These are phyloP conservation scores for Colletotrichum lindemuthianum DNA, from an alignment of 2,329 filamentous ascomycete species.

Conservation along the genomic window DNA sequence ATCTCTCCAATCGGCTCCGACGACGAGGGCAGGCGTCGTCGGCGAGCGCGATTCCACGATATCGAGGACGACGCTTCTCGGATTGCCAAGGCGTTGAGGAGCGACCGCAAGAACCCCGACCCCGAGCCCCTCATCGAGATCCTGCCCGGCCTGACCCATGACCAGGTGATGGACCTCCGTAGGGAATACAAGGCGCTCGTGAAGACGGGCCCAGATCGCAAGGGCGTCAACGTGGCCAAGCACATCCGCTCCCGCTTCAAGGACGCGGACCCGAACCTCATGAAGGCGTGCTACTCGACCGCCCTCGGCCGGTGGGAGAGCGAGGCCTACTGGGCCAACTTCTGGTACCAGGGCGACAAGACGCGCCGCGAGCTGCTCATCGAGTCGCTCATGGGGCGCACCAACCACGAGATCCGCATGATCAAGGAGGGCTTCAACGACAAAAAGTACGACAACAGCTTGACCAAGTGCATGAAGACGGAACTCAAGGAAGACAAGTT, in stretches of 20 bases:
- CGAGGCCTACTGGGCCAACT: slow-evolving; percentile 98
- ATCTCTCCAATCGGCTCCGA: slow-evolving; percentile 65
- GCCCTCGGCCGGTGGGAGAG: slow-evolving; percentile 91
- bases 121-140: slow-evolving; percentile 81
- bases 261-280: slow-evolving; percentile 78
- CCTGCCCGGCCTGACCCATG: slow-evolving; percentile 83
- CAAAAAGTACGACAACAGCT: slow-evolving; percentile 86
- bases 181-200: slow-evolving; percentile 90
- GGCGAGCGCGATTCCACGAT: slow-evolving; percentile 85
- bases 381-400: slow-evolving; percentile 89
- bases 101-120: slow-evolving; percentile 68
- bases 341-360: slow-evolving; percentile 92
- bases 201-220: slow-evolving; percentile 77
- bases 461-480: slow-evolving; percentile 87
- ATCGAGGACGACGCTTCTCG: slow-evolving; percentile 80
- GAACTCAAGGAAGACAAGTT: slow-evolving; percentile 98
- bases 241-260: slow-evolving; percentile 83
- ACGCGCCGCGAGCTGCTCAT: slow-evolving; percentile 89
- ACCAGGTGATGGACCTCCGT: slow-evolving; percentile 88
- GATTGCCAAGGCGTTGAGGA: slow-evolving; percentile 79
- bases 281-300: slow-evolving; percentile 91
- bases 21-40: slow-evolving; percentile 56
- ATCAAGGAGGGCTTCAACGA: slow-evolving; percentile 93
- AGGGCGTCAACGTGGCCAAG: slow-evolving; percentile 86
- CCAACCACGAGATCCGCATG: slow-evolving; percentile 83